Evolutionary conservation across 1,139 yeast genomes (phyloP).

Genomic region (Suhomyces maxii): DNA sequence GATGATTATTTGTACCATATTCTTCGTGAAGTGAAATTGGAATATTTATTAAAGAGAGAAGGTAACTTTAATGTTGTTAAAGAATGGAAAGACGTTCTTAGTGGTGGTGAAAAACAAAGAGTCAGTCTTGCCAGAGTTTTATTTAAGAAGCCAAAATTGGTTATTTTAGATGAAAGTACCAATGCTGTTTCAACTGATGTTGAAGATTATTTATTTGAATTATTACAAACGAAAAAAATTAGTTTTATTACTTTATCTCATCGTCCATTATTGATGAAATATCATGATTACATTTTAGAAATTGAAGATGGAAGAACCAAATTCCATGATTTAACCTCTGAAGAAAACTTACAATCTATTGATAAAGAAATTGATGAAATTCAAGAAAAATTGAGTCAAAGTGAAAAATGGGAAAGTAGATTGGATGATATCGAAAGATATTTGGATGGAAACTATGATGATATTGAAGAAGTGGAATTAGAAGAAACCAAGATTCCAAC

Average conservation of each 20-base stretch:
- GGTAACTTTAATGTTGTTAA: constrained; percentile 62
- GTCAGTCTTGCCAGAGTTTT: constrained; percentile 85
- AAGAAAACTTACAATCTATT: constrained; percentile 58
- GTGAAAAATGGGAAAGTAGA: constrained; percentile 52
- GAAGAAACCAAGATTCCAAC: neutral
- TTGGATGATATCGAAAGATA: constrained; percentile 44
- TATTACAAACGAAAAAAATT: constrained; percentile 66
- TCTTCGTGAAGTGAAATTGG: constrained; percentile 74
- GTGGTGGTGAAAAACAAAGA: constrained; percentile 96
- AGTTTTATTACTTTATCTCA: constrained; percentile 85
- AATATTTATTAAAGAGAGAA: constrained; percentile 67
- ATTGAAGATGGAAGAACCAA: constrained; percentile 50
- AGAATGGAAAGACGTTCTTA: constrained; percentile 88
- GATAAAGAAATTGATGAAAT: constrained; percentile 68
- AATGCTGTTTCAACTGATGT: constrained; percentile 91
- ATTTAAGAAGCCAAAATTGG: constrained; percentile 78
- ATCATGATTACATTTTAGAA: constrained; percentile 76
- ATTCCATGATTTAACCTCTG: constrained; percentile 53
- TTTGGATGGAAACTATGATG: constrained; percentile 39
- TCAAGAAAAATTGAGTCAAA: constrained; percentile 53
- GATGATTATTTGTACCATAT: constrained; percentile 72
- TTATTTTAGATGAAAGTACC: constrained; percentile 88
- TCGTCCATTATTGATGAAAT: constrained; percentile 80
- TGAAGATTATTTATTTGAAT: constrained; percentile 83
- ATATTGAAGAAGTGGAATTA: constrained; percentile 11